A percentile compares a stretch with the other conserved stretches of the same genome.
Evolutionary conservation across 2,329 filamentous ascomycete genomes (phyloP).

Genomic region (Stachybotrys echinatus): DNA sequence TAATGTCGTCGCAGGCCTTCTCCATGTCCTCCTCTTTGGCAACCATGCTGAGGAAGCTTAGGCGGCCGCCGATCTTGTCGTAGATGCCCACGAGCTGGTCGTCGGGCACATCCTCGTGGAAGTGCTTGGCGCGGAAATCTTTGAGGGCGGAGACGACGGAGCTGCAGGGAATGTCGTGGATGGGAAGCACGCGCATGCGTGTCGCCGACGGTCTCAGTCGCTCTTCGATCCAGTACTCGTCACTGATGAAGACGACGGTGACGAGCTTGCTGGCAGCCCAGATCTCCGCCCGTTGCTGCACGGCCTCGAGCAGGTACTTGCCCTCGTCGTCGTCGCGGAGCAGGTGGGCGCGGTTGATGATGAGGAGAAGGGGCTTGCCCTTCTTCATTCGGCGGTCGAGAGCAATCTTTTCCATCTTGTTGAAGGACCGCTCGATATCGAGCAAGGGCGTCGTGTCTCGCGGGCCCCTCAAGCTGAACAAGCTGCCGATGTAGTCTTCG

Average conservation of each 20-base stretch:
- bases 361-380: slow-evolving; percentile 54
- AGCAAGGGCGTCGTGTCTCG: slow-evolving; percentile 63
- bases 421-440: slow-evolving; percentile 68
- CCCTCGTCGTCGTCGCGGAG: slow-evolving; percentile 63
- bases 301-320: slow-evolving; percentile 61
- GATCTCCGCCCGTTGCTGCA: slow-evolving; percentile 66
- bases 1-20: slow-evolving; percentile 46
- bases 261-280: slow-evolving; percentile 68
- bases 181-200: slow-evolving; percentile 47
- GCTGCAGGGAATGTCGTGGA: slow-evolving; percentile 44
- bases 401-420: slow-evolving; percentile 68
- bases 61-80: slow-evolving; percentile 46
- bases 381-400: slow-evolving; percentile 43
- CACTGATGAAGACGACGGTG: slow-evolving; percentile 51
- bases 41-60: slow-evolving; percentile 48
- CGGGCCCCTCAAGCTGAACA: slow-evolving; percentile 67
- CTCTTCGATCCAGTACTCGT: slow-evolving; percentile 56
- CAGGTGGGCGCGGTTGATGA: slow-evolving; percentile 63
- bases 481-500: slow-evolving; percentile 62
- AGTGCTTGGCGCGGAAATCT: slow-evolving; percentile 43
- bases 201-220: slow-evolving; percentile 50
- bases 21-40: slow-evolving; percentile 48
- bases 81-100: slow-evolving; percentile 45
- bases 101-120: slow-evolving; percentile 31
- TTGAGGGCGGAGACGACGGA: slow-evolving; percentile 41